Conservation (phyloP, 257 asterid genomes). For the Catharanthus roseus region DNA sequence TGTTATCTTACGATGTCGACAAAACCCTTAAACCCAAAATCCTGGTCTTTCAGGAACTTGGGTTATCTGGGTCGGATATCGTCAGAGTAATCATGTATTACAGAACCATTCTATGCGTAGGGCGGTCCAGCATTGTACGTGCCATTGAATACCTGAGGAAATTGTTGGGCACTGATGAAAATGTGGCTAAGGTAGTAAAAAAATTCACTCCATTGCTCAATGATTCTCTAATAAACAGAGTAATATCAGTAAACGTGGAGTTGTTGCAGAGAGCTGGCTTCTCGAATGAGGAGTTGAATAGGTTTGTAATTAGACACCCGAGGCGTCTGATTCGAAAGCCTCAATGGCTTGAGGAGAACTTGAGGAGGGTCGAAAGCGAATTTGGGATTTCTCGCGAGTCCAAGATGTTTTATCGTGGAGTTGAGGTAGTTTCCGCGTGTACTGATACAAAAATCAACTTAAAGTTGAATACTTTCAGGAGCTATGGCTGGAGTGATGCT, state of each 20-base stretch:
- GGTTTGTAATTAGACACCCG: background rate
- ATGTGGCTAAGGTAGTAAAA: background rate
- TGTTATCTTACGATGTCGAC: conserved; percentile 5
- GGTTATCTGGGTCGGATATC: conserved; percentile 16
- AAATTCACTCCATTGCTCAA: conserved; percentile 2
- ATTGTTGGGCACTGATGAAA: conserved; percentile 4
- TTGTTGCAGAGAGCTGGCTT: conserved; percentile 6
- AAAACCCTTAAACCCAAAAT: conserved; percentile 17
- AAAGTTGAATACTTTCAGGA: conserved; percentile 10
- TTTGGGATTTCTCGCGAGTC: conserved; percentile 16
- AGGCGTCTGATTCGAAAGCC: background rate
- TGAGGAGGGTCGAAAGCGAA: conserved; percentile 2
- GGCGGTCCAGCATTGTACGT: background rate
- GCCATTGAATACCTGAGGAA: conserved; percentile 7
- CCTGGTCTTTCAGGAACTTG: conserved; percentile 12
- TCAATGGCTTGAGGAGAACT: background rate
- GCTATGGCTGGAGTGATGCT: conserved; percentile 1
- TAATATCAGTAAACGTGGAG: background rate
- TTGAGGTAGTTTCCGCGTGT: background rate
- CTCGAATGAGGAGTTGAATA: background rate
- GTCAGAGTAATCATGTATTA: background rate
- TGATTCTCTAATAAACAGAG: background rate
- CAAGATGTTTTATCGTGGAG: background rate
- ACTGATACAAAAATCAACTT: background rate
- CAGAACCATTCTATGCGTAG: background rate